phyloP scores from a whole-genome alignment of 1,284 basidiomycete species.

The Cryptococcus sp. region DNA sequence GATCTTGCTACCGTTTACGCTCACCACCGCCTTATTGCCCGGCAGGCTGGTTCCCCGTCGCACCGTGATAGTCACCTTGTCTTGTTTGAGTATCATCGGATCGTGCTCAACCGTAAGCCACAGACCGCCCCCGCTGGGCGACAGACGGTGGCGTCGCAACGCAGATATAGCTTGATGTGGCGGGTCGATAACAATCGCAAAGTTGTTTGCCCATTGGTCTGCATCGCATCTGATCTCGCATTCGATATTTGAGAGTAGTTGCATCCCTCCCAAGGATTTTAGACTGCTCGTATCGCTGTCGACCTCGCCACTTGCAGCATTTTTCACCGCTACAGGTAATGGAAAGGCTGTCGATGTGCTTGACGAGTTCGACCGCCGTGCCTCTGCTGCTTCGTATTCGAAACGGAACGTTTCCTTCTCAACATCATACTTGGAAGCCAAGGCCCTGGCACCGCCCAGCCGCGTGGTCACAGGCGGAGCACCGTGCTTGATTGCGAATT shows the following conservation, averaged over 20 bases:
- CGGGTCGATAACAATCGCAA: conserved; percentile 92
- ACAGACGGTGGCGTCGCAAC: conserved; percentile 82
- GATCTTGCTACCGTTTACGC: conserved; percentile 85
- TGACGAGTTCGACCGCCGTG: conserved; percentile 57
- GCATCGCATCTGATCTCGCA: conserved; percentile 93
- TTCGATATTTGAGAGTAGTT: conserved; percentile 62
- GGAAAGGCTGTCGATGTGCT: conserved; percentile 49
- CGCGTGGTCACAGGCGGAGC: conserved; percentile 88
- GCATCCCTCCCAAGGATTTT: conserved; percentile 20
- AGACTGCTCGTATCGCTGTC: conserved; percentile 27
- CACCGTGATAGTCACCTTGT: conserved; percentile 69
- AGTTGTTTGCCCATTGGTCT: conserved; percentile 82
- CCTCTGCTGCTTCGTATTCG: conserved; percentile 75
- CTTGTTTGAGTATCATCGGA: conserved; percentile 70
- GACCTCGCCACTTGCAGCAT: conserved; percentile 14
- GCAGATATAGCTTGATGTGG: conserved; percentile 84
- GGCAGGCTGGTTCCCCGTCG: conserved; percentile 62
- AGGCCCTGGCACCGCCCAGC: conserved; percentile 73
- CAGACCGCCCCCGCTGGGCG: conserved; percentile 85
- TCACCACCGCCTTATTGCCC: conserved; percentile 67
- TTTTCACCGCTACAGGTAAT: conserved; percentile 32
- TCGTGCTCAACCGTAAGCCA: conserved; percentile 95
- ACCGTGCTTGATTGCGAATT: conserved; percentile 92
- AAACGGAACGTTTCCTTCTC: conserved; percentile 79
- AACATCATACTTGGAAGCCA: conserved; percentile 79